A percentile compares a stretch with the other conserved stretches of the same genome.
Conservation (phyloP, 345 rosid genomes). For the Psidium friedrichsthalianum region DNA sequence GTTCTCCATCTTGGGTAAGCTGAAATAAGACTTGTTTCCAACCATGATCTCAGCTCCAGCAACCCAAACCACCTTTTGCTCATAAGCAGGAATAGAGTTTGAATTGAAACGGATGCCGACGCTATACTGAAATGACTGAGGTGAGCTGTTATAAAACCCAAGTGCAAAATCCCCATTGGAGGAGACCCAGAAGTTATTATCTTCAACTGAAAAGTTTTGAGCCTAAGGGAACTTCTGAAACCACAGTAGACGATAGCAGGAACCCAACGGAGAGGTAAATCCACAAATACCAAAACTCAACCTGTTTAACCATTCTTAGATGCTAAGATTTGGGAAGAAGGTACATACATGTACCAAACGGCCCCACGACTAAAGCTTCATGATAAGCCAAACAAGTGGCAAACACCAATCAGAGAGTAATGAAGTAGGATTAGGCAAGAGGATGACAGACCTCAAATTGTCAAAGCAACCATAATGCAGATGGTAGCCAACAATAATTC, state of each 20-base stretch:
- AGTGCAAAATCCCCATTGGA: slow-evolving; percentile 54
- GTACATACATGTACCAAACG: neutral
- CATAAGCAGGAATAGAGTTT: slow-evolving; percentile 31
- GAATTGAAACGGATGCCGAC: slow-evolving; percentile 69
- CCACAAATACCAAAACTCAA: slow-evolving; percentile 11
- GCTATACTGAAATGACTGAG: slow-evolving; percentile 48
- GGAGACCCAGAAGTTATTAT: slow-evolving; percentile 53
- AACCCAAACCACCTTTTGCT: slow-evolving; percentile 57
- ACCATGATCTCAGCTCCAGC: slow-evolving; percentile 56
- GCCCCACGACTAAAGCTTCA: neutral
- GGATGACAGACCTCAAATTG: neutral
- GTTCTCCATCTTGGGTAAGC: slow-evolving; percentile 43
- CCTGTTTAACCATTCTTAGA: neutral
- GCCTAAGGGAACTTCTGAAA: slow-evolving; percentile 51
- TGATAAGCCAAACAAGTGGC: neutral
- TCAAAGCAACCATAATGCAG: slow-evolving; percentile 14
- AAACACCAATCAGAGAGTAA: neutral
- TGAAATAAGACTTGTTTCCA: slow-evolving; percentile 47
- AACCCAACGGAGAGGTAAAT: slow-evolving; percentile 25
- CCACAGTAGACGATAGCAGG: slow-evolving; percentile 16
- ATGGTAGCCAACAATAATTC: neutral
- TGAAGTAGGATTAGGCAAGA: neutral
- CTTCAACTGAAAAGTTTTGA: slow-evolving; percentile 41
- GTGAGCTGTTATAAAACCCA: slow-evolving; percentile 45
- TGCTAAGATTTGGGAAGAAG: neutral